Evolutionary conservation across 495 filamentous ascomycete species (phyloP).

Genomic region (Darksidea phi): DNA sequence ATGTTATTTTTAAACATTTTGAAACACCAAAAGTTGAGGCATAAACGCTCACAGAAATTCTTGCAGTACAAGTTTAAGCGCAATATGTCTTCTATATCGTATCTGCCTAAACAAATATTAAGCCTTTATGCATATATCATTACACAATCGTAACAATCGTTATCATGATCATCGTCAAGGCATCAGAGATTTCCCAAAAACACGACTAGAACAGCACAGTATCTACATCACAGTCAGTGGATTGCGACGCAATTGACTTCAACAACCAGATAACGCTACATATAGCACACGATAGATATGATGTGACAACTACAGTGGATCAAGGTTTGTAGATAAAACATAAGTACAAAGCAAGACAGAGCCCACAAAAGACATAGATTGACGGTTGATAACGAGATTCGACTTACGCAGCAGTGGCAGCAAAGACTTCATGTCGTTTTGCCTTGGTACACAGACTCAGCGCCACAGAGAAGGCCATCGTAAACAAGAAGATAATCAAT

Average conservation of each 20-base stretch:
- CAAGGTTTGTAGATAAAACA: too few relatives aligned
- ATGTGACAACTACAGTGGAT: too few relatives aligned
- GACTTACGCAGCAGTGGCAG: slow-evolving; percentile 46
- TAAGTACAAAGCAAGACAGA: neutral
- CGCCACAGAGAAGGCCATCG: slow-evolving; percentile 40
- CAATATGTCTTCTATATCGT: too few relatives aligned
- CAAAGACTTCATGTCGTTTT: slow-evolving; percentile 45
- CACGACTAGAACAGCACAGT: slow-evolving; percentile 21
- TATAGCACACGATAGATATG: too few relatives aligned
- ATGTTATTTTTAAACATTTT: too few relatives aligned
- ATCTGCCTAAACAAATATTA: too few relatives aligned
- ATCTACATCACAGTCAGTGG: slow-evolving; percentile 7
- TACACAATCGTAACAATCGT: neutral
- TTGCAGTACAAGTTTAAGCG: too few relatives aligned
- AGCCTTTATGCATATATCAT: too few relatives aligned
- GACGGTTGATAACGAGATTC: neutral
- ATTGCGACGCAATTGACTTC: too few relatives aligned
- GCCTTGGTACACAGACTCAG: slow-evolving; percentile 42
- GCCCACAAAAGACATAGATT: slow-evolving; percentile 1
- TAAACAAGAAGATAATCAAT: slow-evolving; percentile 41
- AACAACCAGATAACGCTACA: too few relatives aligned
- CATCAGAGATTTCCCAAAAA: slow-evolving; percentile 15
- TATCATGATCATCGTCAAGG: neutral
- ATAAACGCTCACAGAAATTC: too few relatives aligned
- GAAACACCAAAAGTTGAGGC: too few relatives aligned